Evolutionary conservation across 305 asterid species (phyloP), one percentile per base, ranked within the genome.

Genomic region (Ilex paraguariensis): DNA sequence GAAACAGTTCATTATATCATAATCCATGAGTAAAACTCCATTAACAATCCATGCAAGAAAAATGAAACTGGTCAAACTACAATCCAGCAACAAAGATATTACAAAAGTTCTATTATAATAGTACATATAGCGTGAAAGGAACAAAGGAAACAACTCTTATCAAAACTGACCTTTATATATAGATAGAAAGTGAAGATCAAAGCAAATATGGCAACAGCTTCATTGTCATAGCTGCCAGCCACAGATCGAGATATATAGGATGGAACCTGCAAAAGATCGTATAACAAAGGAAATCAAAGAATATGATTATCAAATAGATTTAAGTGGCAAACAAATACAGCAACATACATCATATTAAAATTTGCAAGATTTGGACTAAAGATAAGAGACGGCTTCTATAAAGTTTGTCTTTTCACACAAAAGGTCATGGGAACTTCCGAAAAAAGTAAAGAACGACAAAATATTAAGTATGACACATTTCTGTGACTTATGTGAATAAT

Each of bases 131-230:
- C 28, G 53, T 16, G 33, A 16, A 45, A 67, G 66, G 54, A 77
- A 46, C 40, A 63, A 17, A 60, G 52, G 28, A 21, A 21, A 21
- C 28, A 21, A 0, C 28, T 21, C 33, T 53, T 46, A 56, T 32
- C 51, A 57, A 62, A 56, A 61, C 15, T 73, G 68, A 93, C 99
- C 97, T 93, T 93, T 79, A 90, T 70, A 75, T 93, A 93, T 68
- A 93, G 97, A 85, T 87, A 90, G 76, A 93, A 93, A 69, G 96
- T 90, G 83, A 90, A 83, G 69, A 93, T 83, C 83, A 93, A 66
- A 62, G 99, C 99, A 86, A 93, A 93, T 79, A 93, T 93, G 70
- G 99, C 99, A 63, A 93, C 97, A 58, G 99, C 99, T 85, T 93
- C 99, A 79, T 93, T 93, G 78, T 93, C 99, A 66, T 93, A 93